Conservation (phyloP, 495 filamentous ascomycete species). For the Penicillium longicatenatum region DNA sequence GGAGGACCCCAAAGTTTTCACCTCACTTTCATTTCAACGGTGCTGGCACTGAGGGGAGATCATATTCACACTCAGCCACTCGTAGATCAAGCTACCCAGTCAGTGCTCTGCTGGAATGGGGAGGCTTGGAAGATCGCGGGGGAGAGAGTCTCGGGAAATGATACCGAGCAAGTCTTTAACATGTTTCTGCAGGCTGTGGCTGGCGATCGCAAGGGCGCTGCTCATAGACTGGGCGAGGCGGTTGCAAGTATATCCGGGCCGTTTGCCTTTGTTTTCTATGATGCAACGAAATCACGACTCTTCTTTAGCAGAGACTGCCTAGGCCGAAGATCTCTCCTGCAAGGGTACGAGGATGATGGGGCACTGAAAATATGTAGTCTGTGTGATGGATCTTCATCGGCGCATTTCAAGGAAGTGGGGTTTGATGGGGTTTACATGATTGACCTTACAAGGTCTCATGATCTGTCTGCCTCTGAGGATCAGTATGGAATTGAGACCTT, state of each 20-base stretch:
- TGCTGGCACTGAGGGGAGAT: conserved; percentile 80
- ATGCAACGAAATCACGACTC: conserved; percentile 58
- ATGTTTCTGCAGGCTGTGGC: conserved; percentile 55
- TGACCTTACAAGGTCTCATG: conserved; percentile 46
- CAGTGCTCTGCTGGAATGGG: conserved; percentile 96
- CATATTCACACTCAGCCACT: conserved; percentile 75
- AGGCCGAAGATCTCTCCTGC: conserved; percentile 80
- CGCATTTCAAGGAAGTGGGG: conserved; percentile 75
- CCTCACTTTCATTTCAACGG: conserved; percentile 76
- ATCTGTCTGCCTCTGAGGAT: conserved; percentile 2
- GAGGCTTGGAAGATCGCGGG: conserved; percentile 84
- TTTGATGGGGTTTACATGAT: conserved; percentile 74
- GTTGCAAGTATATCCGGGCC: conserved; percentile 75
- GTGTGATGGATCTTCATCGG: conserved; percentile 53
- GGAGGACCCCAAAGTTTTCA: conserved; percentile 32
- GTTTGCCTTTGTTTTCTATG: conserved; percentile 89
- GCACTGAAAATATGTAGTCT: conserved; percentile 75
- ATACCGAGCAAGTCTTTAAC: conserved; percentile 72
- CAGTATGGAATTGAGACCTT: conserved; percentile 36
- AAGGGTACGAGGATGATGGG: conserved; percentile 43
- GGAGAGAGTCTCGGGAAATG: conserved; percentile 63
- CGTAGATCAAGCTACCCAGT: conserved; percentile 57
- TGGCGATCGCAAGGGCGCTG: conserved; percentile 16
- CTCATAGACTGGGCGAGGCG: conserved; percentile 48
- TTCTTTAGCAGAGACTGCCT: conserved; percentile 86